Evolutionary conservation across 1,284 basidiomycete genomes (phyloP), one percentile per base, ranked within the genome.

Genomic region (Malassezia equina): DNA sequence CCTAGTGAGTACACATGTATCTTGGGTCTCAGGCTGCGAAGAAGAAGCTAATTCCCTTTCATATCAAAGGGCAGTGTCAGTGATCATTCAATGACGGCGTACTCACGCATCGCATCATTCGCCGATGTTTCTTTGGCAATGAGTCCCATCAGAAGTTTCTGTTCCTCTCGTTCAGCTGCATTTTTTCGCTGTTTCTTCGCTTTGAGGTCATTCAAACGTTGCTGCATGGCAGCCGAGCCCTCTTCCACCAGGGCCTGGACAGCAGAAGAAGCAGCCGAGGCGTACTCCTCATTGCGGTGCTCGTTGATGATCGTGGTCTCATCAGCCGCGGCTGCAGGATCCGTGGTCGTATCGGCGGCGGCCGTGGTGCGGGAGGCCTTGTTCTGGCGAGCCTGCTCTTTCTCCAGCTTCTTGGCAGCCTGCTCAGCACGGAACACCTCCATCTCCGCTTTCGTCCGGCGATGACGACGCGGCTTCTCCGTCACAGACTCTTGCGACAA

Each of bases 141-240:
- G n/a, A 42, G 34, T 6, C n/a, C 29, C 28, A 55, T 43, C 29
- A 53, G 34, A n/a, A 49, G 36, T 33, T 54, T 53, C 39, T 58
- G 52, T 39, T 54, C 51, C 40, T 55, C 53, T 19, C 53, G 52
- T 31, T 58, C 53, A 11, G n/a, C 29, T 1, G 46, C 56, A 36
- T 58, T 58, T 29, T 58, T 55, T 1, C 51, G 56, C 41, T 58
- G 56, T 27, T 58, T 58, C 52, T 58, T 58, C 1, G 34, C 46
- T 39, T 58, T 58, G 27, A 54, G 51, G 25, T 58, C 52, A 9
- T 39, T 19, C 12, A 54, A 29, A 9, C 50, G 51, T 33, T 36
- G 25, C 27, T 56, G 48, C 41, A 56, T 47, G 19, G 54, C 54
- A 2, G 34, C 54, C 19, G 33, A 28, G 15, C 49, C 54, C 9